A percentile compares a stretch with the other conserved stretches of the same genome.
Evolutionary conservation across 2,329 filamentous ascomycete species (phyloP).

Genomic region (Cryoendolithus antarcticus): DNA sequence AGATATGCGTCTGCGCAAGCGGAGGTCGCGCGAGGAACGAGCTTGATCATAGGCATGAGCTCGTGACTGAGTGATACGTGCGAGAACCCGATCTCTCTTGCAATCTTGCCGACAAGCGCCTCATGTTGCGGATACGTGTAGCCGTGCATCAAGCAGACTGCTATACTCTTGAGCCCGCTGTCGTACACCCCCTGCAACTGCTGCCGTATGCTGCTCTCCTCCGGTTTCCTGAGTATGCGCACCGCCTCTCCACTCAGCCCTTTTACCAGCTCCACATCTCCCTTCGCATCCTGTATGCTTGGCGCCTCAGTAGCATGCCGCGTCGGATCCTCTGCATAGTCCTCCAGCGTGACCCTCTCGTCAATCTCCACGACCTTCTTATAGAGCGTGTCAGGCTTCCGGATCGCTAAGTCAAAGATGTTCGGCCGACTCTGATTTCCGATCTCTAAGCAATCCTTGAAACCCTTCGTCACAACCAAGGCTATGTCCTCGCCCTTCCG

Average conservation of each 20-base stretch:
- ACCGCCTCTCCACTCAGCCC: slow-evolving; percentile 66
- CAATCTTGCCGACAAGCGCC: slow-evolving; percentile 60
- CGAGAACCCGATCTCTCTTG: slow-evolving; percentile 66
- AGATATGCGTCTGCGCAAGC: slow-evolving; percentile 72
- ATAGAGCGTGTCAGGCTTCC: slow-evolving; percentile 78
- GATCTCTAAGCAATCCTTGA: slow-evolving; percentile 77
- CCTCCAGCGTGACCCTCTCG: slow-evolving; percentile 80
- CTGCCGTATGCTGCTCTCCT: slow-evolving; percentile 42
- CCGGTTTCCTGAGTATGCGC: slow-evolving; percentile 52
- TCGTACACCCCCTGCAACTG: slow-evolving; percentile 58
- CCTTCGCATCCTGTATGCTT: slow-evolving; percentile 34
- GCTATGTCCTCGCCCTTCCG: slow-evolving; percentile 82
- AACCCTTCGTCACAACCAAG: slow-evolving; percentile 75
- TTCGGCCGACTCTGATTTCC: slow-evolving; percentile 81
- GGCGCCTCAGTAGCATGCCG: slow-evolving; percentile 45
- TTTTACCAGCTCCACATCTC: slow-evolving; percentile 48
- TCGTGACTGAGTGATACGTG: slow-evolving; percentile 73
- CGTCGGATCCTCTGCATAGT: slow-evolving; percentile 78
- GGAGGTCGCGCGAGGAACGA: slow-evolving; percentile 62
- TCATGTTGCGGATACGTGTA: slow-evolving; percentile 88
- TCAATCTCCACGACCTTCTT: slow-evolving; percentile 78
- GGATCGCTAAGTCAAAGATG: slow-evolving; percentile 83
- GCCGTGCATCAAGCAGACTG: slow-evolving; percentile 82
- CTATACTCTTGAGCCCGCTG: slow-evolving; percentile 64
- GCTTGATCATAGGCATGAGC: slow-evolving; percentile 80